Percentiles rank a stretch among this genome's conserved stretches.
These are phyloP conservation scores for Floccularia luteovirens DNA, from an alignment of 768 basidiomycete species.

Conservation along the genomic window DNA sequence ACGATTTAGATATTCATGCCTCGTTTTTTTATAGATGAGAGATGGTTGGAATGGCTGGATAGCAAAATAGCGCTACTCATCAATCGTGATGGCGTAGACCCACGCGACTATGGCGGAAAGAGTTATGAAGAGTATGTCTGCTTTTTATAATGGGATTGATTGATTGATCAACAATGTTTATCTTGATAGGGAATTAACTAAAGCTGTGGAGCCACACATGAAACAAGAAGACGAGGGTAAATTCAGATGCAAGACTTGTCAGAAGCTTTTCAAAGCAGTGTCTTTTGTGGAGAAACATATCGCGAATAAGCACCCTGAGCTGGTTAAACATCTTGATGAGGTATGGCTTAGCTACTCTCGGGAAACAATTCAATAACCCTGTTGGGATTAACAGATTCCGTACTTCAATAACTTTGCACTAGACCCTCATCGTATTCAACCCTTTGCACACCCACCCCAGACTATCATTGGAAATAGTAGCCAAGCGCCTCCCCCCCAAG, in stretches of 20 bases:
- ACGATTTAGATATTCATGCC: constrained; percentile 5
- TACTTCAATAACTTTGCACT: constrained; percentile 96
- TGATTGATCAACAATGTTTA: constrained; percentile 4
- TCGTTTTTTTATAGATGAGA: constrained; percentile 50
- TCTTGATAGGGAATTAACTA: constrained; percentile 65
- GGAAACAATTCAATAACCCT: too few relatives aligned
- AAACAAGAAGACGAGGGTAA: constrained; percentile 97
- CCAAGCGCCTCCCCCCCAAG: constrained; percentile 76
- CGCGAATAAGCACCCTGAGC: constrained; percentile 86
- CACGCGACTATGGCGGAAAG: constrained; percentile 85
- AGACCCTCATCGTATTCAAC: constrained; percentile 89
- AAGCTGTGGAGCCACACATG: constrained; percentile 70
- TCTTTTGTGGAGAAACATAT: constrained; percentile 98
- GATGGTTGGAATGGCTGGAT: constrained; percentile 88
- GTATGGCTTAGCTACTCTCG: constrained; percentile 34
- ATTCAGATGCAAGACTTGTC: constrained; percentile 93
- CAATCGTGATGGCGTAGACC: constrained; percentile 73
- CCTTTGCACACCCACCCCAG: constrained; percentile 73
- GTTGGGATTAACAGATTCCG: constrained; percentile 44
- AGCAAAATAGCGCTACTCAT: constrained; percentile 77
- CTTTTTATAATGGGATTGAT: constrained; percentile 3
- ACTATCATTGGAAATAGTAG: constrained; percentile 53
- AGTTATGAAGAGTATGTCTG: constrained; percentile 71
- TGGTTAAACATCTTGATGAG: constrained; percentile 78
- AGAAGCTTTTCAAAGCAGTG: constrained; percentile 95